Percentiles rank a stretch among this genome's conserved stretches.
phyloP scores from a whole-genome alignment of 164 flowering plant species.

The Liquidambar formosana region DNA sequence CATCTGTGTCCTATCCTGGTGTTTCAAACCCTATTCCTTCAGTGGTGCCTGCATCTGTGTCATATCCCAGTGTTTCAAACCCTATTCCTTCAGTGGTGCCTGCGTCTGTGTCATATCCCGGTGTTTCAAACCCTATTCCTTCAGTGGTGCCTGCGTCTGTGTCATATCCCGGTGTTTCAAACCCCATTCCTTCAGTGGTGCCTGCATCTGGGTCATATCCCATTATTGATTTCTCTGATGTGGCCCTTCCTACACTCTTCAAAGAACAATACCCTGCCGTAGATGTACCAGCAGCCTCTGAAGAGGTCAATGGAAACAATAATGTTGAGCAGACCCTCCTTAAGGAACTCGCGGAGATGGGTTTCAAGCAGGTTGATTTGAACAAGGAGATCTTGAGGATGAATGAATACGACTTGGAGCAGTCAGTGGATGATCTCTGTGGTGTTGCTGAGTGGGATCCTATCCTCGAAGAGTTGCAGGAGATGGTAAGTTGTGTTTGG shows the following conservation, averaged over 20 bases:
- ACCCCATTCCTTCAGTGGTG: slow-evolving; percentile 16
- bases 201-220: slow-evolving; percentile 42
- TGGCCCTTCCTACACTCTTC: slow-evolving; percentile 12
- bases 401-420: slow-evolving; percentile 66
- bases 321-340: slow-evolving; percentile 56
- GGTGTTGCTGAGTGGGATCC: slow-evolving; percentile 84
- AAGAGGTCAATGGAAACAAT: slow-evolving; percentile 2
- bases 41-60: slow-evolving; percentile 23
- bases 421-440: slow-evolving; percentile 71
- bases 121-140: slow-evolving; percentile 19
- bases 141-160: slow-evolving; percentile 21
- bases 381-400: slow-evolving; percentile 70
- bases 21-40: too few species aligned
- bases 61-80: slow-evolving; percentile 37
- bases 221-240: slow-evolving; percentile 28
- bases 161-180: slow-evolving; percentile 25
- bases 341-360: slow-evolving; percentile 84
- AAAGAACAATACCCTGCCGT: slow-evolving; percentile 4
- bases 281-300: slow-evolving; percentile 10
- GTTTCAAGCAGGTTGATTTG: slow-evolving; percentile 69
- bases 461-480: slow-evolving; percentile 72
- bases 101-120: slow-evolving; percentile 30
- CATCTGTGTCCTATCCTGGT: too few species aligned
- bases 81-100: slow-evolving; percentile 18
- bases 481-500: slow-evolving; percentile 57